Base-by-base conservation (phyloP, 371 early-diverging fungal genomes). In the Mortierella sp. region DNA sequence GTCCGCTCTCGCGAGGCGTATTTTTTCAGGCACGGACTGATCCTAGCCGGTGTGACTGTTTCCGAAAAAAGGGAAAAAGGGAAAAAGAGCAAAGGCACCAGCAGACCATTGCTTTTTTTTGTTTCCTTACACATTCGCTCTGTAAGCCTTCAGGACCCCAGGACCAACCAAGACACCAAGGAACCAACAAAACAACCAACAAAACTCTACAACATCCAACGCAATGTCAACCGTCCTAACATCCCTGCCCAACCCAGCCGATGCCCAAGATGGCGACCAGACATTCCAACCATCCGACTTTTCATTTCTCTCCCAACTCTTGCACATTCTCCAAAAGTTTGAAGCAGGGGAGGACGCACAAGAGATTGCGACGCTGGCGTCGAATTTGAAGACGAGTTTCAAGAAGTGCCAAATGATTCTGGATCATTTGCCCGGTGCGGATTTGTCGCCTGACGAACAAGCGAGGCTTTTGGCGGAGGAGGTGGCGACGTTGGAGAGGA, bases 341-440 rank as follows among this genome's bases (percentile, higher is more conserved):
- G 87, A 87, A 51, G 26, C 81, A 24, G 87, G 87, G 19, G 83
- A 83, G 24, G 87, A 87, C 43, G 64, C 81, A 8, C 83, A 81
- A 19, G 87, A 83, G 79, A 76, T 87, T 72, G 87, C 82, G 8
- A 79, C 77, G 1, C 51, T 86, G 69, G 78, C 86, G 9, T 72
- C 79, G 19, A 81, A 81, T 50, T 71, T 86, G 46, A 86, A 86
- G 67, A 74, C 78, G 31, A 87, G 87, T 43, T 87, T 87, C 69
- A 81, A 78, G 72, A 82, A 81, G 44, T 87, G 87, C 46, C 87
- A 87, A 50, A 82, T 51, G 76, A 87, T 87, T 31, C 78, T 87
- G 5, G 87, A 87, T 71, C 83, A 81, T 53, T 81, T 87, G 24
- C 87, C 87, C 31, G 87, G 87, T 3, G 87, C 87, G 53, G 87